Evolutionary conservation across 164 flowering plant genomes (phyloP).

Genomic region (Vitis cinerea): DNA sequence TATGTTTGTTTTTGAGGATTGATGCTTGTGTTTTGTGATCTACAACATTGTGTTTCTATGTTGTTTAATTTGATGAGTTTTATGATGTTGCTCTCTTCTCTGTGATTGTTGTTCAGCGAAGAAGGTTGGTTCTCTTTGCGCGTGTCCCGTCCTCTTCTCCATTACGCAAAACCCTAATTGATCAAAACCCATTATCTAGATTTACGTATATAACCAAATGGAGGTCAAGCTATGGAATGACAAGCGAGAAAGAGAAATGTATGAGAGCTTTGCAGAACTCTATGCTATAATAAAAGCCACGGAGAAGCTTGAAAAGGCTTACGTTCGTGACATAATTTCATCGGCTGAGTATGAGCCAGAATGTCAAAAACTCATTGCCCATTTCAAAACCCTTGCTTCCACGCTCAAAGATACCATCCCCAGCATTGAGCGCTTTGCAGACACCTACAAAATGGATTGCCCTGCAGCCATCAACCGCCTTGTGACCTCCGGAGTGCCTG

Average conservation of each 20-base stretch:
- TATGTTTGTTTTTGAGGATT: too few species aligned
- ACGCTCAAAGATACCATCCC: constrained; percentile 76
- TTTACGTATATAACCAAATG: constrained; percentile 33
- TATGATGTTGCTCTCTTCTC: constrained; percentile 10
- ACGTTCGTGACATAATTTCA: constrained; percentile 70
- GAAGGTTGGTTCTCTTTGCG: constrained; percentile 46
- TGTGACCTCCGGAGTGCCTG: constrained; percentile 76
- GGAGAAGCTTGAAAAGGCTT: constrained; percentile 92
- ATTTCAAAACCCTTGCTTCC: constrained; percentile 77
- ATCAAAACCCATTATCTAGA: not conserved
- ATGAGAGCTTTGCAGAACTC: constrained; percentile 88
- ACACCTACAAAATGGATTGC: constrained; percentile 88
- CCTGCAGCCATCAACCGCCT: constrained; percentile 84
- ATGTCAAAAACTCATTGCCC: constrained; percentile 82
- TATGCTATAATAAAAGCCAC: constrained; percentile 87
- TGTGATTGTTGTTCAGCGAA: constrained; percentile 25
- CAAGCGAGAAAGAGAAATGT: constrained; percentile 96
- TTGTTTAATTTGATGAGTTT: not conserved
- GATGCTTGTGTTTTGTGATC: too few species aligned
- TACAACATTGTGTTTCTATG: too few species aligned
- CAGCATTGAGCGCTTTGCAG: constrained; percentile 75
- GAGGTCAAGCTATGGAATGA: constrained; percentile 95
- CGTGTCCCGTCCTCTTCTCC: constrained; percentile 95
- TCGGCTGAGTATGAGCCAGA: constrained; percentile 74
- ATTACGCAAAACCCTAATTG: constrained; percentile 17